These are phyloP conservation scores for Galerina marginata DNA, from an alignment of 768 basidiomycete genomes.

Conservation along the genomic window DNA sequence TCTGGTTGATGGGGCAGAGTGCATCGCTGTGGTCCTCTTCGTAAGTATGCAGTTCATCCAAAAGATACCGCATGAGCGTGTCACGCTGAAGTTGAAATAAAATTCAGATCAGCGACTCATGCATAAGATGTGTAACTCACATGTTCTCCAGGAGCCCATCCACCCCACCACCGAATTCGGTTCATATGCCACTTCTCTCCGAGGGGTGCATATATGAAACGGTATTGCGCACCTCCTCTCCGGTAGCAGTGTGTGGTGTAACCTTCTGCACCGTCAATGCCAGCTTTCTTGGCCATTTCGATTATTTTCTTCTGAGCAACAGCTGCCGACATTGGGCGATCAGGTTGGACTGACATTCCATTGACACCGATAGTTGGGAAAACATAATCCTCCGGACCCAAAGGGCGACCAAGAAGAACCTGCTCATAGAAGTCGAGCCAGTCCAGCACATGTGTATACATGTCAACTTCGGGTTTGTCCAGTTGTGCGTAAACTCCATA, in stretches of 20 bases:
- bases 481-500: constrained; percentile 19
- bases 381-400: constrained; percentile 33
- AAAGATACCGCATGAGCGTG: constrained; percentile 31
- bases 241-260: constrained; percentile 39
- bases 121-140: constrained; percentile 14
- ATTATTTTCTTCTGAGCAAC: constrained; percentile 32
- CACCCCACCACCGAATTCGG: constrained; percentile 41
- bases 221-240: constrained; percentile 39
- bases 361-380: constrained; percentile 35
- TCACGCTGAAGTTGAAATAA: constrained; percentile 19
- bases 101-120: neutral
- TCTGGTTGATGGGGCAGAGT: constrained; percentile 7
- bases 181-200: constrained; percentile 32
- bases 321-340: constrained; percentile 6
- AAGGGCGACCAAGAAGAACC: constrained; percentile 16
- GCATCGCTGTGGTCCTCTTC: constrained; percentile 30
- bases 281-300: constrained; percentile 25
- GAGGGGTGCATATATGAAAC: constrained; percentile 40
- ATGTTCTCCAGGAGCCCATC: constrained; percentile 36
- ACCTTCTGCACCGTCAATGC: constrained; percentile 10
- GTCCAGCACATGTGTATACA: constrained; percentile 23
- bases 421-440: constrained; percentile 22
- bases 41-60: constrained; percentile 32
- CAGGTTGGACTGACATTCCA: constrained; percentile 18
- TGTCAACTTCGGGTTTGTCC: constrained; percentile 22